A percentile compares a stretch with the other conserved stretches of the same genome.
Evolutionary conservation across 768 basidiomycete genomes (phyloP).

Genomic region (Boletus vinaceobasis): DNA sequence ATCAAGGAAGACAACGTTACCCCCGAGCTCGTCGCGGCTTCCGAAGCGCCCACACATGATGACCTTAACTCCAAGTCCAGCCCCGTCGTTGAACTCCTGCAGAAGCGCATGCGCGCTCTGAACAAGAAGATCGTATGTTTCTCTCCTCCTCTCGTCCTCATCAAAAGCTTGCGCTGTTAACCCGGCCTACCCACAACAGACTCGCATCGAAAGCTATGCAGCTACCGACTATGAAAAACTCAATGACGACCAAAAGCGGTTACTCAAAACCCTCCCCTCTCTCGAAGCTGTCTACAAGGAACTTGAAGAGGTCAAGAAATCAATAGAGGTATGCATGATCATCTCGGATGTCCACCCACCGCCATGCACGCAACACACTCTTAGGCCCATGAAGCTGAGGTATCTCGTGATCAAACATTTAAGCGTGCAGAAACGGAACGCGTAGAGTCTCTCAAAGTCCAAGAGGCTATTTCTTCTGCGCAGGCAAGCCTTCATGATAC

Average conservation of each 20-base stretch:
- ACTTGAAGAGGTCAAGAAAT: slow-evolving; percentile 78
- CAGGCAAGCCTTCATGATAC: slow-evolving; percentile 42
- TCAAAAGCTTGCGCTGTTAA: slow-evolving; percentile 7
- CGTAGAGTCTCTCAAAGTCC: slow-evolving; percentile 51
- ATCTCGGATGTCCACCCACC: neutral
- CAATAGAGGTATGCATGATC: slow-evolving; percentile 70
- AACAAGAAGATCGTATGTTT: slow-evolving; percentile 78
- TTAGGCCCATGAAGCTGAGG: slow-evolving; percentile 64
- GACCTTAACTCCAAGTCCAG: slow-evolving; percentile 51
- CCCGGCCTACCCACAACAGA: slow-evolving; percentile 39
- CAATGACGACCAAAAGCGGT: slow-evolving; percentile 83
- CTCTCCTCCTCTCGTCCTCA: slow-evolving; percentile 7
- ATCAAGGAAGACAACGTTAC: slow-evolving; percentile 45
- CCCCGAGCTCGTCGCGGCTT: slow-evolving; percentile 42
- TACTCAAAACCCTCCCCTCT: slow-evolving; percentile 65
- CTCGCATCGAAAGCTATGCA: slow-evolving; percentile 70
- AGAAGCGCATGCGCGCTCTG: slow-evolving; percentile 72
- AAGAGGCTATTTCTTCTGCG: slow-evolving; percentile 52
- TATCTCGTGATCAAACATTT: slow-evolving; percentile 49
- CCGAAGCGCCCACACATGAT: slow-evolving; percentile 42
- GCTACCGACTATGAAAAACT: slow-evolving; percentile 65
- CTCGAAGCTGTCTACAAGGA: slow-evolving; percentile 81
- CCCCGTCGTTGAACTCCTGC: slow-evolving; percentile 74
- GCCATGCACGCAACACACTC: neutral
- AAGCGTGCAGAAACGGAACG: slow-evolving; percentile 58